These are phyloP conservation scores for Monosporascus sp. DNA, from an alignment of 2,329 filamentous ascomycete genomes.

Conservation along the genomic window DNA sequence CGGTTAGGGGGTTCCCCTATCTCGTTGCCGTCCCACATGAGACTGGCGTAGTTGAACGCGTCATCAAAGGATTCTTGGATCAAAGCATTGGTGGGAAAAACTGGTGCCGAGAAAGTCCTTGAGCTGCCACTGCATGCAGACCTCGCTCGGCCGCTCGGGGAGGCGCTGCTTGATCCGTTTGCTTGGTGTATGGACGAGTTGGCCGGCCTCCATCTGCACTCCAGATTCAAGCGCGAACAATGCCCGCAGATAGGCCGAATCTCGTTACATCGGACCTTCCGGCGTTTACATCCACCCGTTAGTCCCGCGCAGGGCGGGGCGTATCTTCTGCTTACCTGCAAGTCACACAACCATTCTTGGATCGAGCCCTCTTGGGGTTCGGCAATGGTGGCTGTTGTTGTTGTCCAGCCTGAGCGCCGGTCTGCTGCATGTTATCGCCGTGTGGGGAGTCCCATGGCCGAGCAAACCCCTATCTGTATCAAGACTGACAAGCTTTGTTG, in stretches of 20 bases:
- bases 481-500: not conserved
- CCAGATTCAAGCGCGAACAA: constrained; percentile 47
- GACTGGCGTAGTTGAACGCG: constrained; percentile 42
- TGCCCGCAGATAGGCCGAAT: constrained; percentile 46
- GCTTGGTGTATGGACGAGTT: constrained; percentile 17
- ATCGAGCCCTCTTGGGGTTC: constrained; percentile 14
- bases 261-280: constrained; percentile 52
- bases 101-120: constrained; percentile 1
- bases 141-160: constrained; percentile 1
- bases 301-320: not conserved
- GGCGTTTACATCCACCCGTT: constrained; percentile 30
- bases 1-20: constrained; percentile 23
- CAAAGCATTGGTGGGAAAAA: constrained; percentile 10
- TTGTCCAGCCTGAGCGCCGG: constrained; percentile 1
- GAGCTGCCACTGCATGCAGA: constrained; percentile 5
- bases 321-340: constrained; percentile 31
- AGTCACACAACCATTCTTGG: constrained; percentile 40
- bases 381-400: not conserved
- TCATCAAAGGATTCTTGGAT: constrained; percentile 28
- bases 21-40: constrained; percentile 40
- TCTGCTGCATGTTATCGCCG: constrained; percentile 3
- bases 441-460: not conserved
- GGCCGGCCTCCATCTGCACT: constrained; percentile 43
- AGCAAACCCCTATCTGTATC: not conserved
- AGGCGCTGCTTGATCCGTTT: not conserved